Evolutionary conservation across 2,329 filamentous ascomycete species (phyloP).

Genomic region (Alternaria sp.): DNA sequence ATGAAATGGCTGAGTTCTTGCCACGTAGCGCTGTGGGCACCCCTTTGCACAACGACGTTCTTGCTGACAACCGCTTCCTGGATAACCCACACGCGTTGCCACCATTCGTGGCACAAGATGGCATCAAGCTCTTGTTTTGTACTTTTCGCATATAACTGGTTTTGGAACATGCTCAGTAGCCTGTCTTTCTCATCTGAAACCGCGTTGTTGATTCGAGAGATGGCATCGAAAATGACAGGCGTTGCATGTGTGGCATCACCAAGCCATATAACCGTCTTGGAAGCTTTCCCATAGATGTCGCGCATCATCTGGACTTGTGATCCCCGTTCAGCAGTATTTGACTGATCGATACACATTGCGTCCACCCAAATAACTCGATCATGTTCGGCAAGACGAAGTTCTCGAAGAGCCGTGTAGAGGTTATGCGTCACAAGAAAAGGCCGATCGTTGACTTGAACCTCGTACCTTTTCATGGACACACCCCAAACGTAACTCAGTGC

Average conservation of each 20-base stretch:
- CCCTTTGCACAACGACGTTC: slow-evolving; percentile 15
- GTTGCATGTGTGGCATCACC: slow-evolving; percentile 11
- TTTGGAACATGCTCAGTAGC: not conserved
- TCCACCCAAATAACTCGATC: slow-evolving; percentile 16
- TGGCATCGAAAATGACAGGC: not conserved
- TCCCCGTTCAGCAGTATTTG: slow-evolving; percentile 12
- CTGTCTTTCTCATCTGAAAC: not conserved
- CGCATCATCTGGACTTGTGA: slow-evolving; percentile 24
- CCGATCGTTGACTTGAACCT: slow-evolving; percentile 6
- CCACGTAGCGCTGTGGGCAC: slow-evolving; percentile 8
- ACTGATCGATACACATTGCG: slow-evolving; percentile 1
- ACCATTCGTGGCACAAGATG: slow-evolving; percentile 20
- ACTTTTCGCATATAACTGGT: not conserved
- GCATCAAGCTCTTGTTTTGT: not conserved
- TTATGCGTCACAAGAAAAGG: slow-evolving; percentile 16
- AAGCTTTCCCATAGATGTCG: slow-evolving; percentile 17
- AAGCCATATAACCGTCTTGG: slow-evolving; percentile 18
- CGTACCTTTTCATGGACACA: not conserved
- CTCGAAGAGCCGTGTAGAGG: slow-evolving; percentile 14
- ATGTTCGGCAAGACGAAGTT: slow-evolving; percentile 2
- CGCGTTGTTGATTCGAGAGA: not conserved
- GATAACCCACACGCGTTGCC: slow-evolving; percentile 16
- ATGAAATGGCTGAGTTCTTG: not conserved
- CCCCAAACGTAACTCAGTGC: slow-evolving; percentile 24
- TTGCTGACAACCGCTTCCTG: slow-evolving; percentile 14